These are phyloP conservation scores for Marasmius sp. DNA, from an alignment of 1,284 basidiomycete species.

Conservation along the genomic window DNA sequence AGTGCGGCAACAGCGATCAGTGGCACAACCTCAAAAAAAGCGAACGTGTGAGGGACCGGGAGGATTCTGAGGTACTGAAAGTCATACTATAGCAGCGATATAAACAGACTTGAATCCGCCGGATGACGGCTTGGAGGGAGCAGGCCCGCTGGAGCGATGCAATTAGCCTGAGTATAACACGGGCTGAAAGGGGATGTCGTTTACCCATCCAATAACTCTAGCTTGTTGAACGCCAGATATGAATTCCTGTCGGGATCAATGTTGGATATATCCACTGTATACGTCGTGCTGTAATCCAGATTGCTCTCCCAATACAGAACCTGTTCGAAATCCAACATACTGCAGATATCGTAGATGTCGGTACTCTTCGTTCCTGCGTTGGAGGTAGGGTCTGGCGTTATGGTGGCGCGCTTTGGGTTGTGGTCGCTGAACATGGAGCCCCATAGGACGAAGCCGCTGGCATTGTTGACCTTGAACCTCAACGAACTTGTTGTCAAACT, in stretches of 20 bases:
- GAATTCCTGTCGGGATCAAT: background rate
- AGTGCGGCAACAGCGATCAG: background rate
- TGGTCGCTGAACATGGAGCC: background rate
- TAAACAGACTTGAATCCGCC: background rate
- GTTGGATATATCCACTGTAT: background rate
- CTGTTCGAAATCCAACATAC: background rate
- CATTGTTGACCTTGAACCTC: background rate
- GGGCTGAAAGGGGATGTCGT: background rate
- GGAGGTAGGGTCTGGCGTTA: background rate
- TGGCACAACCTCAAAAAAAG: background rate
- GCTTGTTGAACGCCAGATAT: background rate
- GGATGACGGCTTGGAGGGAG: background rate
- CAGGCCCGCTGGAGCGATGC: background rate
- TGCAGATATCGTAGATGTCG: background rate
- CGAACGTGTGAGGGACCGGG: background rate
- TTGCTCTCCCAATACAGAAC: background rate
- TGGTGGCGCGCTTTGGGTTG: background rate
- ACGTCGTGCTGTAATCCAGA: background rate
- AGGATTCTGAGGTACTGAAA: background rate
- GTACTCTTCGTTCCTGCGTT: background rate
- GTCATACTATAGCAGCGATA: background rate
- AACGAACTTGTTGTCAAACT: background rate
- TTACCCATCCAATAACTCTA: background rate
- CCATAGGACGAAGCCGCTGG: background rate
- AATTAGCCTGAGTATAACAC: background rate